Evolutionary conservation across 1,284 basidiomycete species (phyloP).

Genomic region (Sanguinoderma infundibulare): DNA sequence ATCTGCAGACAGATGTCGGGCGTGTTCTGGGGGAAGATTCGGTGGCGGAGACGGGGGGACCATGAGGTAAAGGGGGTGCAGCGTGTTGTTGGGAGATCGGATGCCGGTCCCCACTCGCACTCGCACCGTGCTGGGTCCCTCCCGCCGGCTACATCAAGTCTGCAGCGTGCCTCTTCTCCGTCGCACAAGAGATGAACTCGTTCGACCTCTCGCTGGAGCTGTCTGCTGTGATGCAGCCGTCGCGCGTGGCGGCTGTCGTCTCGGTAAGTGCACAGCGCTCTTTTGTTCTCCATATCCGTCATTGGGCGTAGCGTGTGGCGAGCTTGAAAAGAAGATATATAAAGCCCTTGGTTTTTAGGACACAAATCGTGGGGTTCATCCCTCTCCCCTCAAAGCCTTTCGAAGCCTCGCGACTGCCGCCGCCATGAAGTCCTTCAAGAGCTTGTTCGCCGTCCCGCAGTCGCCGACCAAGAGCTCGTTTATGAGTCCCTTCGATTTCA

Average conservation of each 20-base stretch:
- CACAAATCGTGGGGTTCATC: too few relatives aligned
- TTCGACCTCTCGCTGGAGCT: neutral
- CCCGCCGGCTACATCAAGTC: neutral
- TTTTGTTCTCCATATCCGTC: neutral
- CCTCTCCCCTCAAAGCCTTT: neutral
- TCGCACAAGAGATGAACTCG: neutral
- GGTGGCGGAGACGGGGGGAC: neutral
- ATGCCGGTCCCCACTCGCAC: neutral
- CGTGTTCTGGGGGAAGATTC: neutral
- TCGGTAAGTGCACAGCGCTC: neutral
- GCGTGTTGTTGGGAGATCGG: slow-evolving; percentile 1
- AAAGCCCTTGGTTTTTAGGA: neutral
- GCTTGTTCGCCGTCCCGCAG: neutral
- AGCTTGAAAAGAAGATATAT: neutral
- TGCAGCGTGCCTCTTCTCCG: neutral
- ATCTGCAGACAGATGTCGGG: neutral
- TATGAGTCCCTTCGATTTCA: neutral
- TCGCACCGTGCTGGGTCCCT: neutral
- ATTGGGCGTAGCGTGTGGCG: too few relatives aligned
- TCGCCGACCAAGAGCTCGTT: neutral
- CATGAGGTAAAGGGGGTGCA: slow-evolving; percentile 3
- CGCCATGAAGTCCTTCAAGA: slow-evolving; percentile 12
- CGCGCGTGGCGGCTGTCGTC: neutral
- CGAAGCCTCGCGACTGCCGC: neutral
- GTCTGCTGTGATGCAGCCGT: neutral